Base-by-base conservation (phyloP, 1,139 yeast species). In the Pichia sp. region DNA sequence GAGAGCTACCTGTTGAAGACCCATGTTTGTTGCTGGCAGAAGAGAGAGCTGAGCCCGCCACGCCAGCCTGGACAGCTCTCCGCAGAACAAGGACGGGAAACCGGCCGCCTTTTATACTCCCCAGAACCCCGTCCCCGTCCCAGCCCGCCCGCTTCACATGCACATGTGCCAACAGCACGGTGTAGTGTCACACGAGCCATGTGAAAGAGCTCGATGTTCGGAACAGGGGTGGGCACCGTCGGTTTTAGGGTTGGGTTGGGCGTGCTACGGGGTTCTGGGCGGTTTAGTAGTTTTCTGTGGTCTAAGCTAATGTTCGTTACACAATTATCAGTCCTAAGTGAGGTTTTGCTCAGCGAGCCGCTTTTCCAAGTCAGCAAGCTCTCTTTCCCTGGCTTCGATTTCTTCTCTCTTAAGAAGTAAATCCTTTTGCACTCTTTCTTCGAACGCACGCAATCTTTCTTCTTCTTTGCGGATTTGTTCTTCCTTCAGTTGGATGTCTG, bases 361-460 rank as follows among this genome's bases (percentile, higher is more conserved):
- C 31, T 40, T 50, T 41, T 60, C 64, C 30, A 60, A 55, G 35
- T 58, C 64, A n/a, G 59, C 62, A 57, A 91, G 74, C 60, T 91
- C 97, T 53, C 80, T 78, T 63, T 91, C 98, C 59, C 96, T 78
- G 43, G 87, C 88, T 55, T 82, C 71, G 50, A 91, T 73, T 62
- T 87, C 95, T 55, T 81, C 79, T 52, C 94, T 75, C 71, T 88
- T 88, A 59, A 78, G 77, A 55, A 84, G 71, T 62, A 91, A 73
- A 61, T 89, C 97, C 57, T 83, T 84, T 62, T 87, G 96, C 20
- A 91, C 96, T 52, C 95, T 73, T 59, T 81, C 86, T 63, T 83
- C 93, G 57, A 81, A 83, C 41, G 84, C 85, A 57, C 70, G 77
- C 55, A 83, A 69, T 60, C 91, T 74, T 61, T 82, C 91, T 62